Evolutionary conservation across 106 monocot species (phyloP), one percentile per base, ranked within the genome.

Genomic region (Cymbidium sinense): DNA sequence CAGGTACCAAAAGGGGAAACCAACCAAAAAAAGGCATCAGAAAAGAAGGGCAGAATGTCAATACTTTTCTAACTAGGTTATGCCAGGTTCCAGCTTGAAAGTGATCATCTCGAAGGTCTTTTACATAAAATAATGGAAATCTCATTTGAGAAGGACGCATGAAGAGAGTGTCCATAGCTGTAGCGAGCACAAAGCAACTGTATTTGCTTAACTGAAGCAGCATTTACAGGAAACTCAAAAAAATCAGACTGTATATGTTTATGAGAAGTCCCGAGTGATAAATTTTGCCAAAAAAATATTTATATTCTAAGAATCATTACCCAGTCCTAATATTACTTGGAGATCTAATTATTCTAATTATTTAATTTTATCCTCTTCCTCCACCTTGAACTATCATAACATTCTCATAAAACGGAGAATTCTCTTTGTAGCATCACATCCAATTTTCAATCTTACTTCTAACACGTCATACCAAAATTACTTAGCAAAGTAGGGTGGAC

Each of bases 291-390:
- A 67, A 67, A 67, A 23, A 13, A n/a, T 58, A 58, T 58, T 58
- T n/a, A 70, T 1, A 21, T 23, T 58, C 20, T 58, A n/a, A 58
- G 23, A 67, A 67, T 30, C 13, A 67, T 67, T 33, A 67, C 11
- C 67, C 67, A 67, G 31, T 30, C 67, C 67, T 67, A 67, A 30
- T 58, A 67, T n/a, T n/a, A n/a, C n/a, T n/a, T n/a, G n/a, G 3
- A 67, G 33, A 33, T 13, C 13, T n/a, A n/a, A n/a, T n/a, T n/a
- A n/a, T n/a, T n/a, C 34, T 70, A 19, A 70, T 5, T 18, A 70
- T n/a, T n/a, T n/a, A n/a, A n/a, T n/a, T n/a, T n/a, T n/a, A n/a
- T n/a, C n/a, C n/a, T n/a, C n/a, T n/a, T n/a, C n/a, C n/a, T n/a
- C n/a, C n/a, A n/a, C n/a, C n/a, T n/a, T n/a, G n/a, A n/a, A n/a